These are phyloP conservation scores for Neurospora tetraspora DNA, from an alignment of 495 filamentous ascomycete species.

Conservation along the genomic window DNA sequence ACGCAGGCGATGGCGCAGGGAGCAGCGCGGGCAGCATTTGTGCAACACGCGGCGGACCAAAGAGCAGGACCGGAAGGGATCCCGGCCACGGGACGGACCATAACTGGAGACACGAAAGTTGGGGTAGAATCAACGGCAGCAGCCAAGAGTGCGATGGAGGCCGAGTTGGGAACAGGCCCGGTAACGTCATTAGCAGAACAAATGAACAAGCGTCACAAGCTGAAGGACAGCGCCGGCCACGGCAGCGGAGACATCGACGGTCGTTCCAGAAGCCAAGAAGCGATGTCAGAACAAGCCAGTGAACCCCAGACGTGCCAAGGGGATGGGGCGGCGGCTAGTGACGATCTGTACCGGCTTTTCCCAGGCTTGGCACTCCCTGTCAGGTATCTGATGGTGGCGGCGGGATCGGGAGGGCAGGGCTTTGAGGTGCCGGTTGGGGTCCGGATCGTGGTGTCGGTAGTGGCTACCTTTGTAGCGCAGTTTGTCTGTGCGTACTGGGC, in stretches of 20 bases:
- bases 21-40: slow-evolving; percentile 18
- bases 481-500: slow-evolving; percentile 18
- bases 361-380: not conserved
- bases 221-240: not conserved
- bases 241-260: slow-evolving; percentile 11
- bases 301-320: not conserved
- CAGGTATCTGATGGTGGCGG: not conserved
- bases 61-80: not conserved
- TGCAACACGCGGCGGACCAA: not conserved
- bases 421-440: not conserved
- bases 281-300: not conserved
- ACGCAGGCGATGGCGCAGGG: slow-evolving; percentile 16
- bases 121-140: slow-evolving; percentile 2
- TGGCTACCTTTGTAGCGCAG: not conserved
- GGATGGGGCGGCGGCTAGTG: not conserved
- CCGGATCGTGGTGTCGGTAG: slow-evolving; percentile 1
- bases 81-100: not conserved
- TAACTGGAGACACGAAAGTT: not conserved
- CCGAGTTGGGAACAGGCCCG: not conserved
- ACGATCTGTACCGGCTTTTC: not conserved
- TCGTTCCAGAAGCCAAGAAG: slow-evolving; percentile 1
- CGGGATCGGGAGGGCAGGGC: not conserved
- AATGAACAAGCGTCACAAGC: not conserved
- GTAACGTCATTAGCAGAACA: not conserved
- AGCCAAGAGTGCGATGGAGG: not conserved